phyloP scores from a whole-genome alignment of 371 early-diverging fungal species.

The Saksenaea oblongispora region DNA sequence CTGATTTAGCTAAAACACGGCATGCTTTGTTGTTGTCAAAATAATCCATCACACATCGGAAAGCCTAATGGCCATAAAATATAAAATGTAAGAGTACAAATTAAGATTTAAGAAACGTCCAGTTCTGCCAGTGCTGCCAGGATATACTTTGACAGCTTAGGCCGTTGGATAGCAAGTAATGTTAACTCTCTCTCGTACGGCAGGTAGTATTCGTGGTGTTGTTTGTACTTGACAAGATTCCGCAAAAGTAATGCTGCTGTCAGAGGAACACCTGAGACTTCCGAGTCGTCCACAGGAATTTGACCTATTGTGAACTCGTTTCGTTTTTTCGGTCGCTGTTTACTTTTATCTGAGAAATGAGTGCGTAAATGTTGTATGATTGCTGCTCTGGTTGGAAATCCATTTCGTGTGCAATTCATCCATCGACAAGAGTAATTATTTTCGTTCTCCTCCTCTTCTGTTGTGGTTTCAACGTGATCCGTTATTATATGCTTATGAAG shows the following conservation, averaged over 20 bases:
- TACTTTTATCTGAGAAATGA: constrained; percentile 43
- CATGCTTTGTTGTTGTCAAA: neutral
- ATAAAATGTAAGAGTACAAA: neutral
- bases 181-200: constrained; percentile 60
- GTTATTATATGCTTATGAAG: constrained; percentile 52
- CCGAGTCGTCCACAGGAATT: constrained; percentile 28
- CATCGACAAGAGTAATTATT: constrained; percentile 45
- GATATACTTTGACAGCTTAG: constrained; percentile 33
- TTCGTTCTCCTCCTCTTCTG: constrained; percentile 9
- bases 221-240: constrained; percentile 63
- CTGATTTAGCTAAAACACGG: neutral
- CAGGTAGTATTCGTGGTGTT: constrained; percentile 56
- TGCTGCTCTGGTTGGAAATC: constrained; percentile 22
- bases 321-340: constrained; percentile 20
- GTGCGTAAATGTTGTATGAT: constrained; percentile 53
- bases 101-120: neutral
- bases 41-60: neutral
- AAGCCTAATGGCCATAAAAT: neutral
- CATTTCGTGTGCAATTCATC: constrained; percentile 51
- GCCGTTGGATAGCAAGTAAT: constrained; percentile 33
- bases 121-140: constrained; percentile 22
- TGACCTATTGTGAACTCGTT: constrained; percentile 9
- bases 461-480: constrained; percentile 29
- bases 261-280: constrained; percentile 67
- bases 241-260: constrained; percentile 67